Conservation (phyloP, 805 yeast species). For the Lipomyces lipofer region DNA sequence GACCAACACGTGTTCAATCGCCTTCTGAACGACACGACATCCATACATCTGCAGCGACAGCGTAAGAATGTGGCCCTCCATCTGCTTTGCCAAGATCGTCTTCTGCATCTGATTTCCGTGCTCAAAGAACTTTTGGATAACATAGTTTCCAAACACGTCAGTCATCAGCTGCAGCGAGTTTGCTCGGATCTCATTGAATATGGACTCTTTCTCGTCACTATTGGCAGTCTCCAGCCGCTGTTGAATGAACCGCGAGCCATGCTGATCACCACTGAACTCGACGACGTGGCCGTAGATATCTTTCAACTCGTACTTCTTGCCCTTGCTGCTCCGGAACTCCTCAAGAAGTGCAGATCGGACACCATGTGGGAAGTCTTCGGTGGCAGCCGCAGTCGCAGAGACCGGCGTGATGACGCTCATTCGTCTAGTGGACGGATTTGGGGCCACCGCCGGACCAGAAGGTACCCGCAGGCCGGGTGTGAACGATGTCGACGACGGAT, state of each 20-base stretch:
- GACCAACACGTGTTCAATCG: slow-evolving; percentile 68
- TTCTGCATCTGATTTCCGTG: slow-evolving; percentile 71
- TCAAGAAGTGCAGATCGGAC: slow-evolving; percentile 62
- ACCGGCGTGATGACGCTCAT: slow-evolving; percentile 5
- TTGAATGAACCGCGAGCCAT: slow-evolving; percentile 95
- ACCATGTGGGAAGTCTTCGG: slow-evolving; percentile 24
- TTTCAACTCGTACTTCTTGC: slow-evolving; percentile 61
- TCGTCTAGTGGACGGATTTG: background rate
- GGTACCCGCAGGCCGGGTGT: slow-evolving; percentile 1
- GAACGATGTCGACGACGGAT: slow-evolving; percentile 4
- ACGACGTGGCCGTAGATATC: slow-evolving; percentile 84
- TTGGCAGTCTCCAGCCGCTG: slow-evolving; percentile 70
- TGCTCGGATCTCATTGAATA: slow-evolving; percentile 80
- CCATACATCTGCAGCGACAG: slow-evolving; percentile 95
- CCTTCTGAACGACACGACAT: slow-evolving; percentile 94
- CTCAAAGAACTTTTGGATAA: slow-evolving; percentile 91
- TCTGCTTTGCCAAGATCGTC: slow-evolving; percentile 62
- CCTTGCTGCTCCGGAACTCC: slow-evolving; percentile 71
- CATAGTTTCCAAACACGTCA: slow-evolving; percentile 97
- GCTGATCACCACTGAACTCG: slow-evolving; percentile 93
- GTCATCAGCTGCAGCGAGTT: slow-evolving; percentile 79
- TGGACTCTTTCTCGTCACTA: slow-evolving; percentile 70
- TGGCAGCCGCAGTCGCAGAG: background rate
- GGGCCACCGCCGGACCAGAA: background rate
- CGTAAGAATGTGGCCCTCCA: slow-evolving; percentile 72